phyloP scores from a whole-genome alignment of 169 alveolate species.

The Eimeria mitis region DNA sequence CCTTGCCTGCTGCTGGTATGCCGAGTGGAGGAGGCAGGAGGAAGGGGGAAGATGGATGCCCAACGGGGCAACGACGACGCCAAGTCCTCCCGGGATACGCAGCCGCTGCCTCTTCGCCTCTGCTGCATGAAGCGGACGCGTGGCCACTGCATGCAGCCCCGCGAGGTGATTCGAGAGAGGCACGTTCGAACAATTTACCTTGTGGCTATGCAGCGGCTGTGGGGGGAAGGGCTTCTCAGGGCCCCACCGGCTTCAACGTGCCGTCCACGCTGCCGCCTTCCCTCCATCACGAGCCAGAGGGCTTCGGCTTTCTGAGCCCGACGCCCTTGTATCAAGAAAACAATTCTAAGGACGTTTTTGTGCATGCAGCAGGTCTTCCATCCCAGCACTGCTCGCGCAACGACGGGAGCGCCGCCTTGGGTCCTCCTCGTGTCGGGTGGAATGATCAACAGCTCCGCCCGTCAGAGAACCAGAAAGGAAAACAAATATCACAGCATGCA shows the following conservation, averaged over 20 bases:
- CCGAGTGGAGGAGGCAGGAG: conserved; percentile 18
- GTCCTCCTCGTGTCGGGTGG: not conserved
- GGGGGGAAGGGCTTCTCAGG: not conserved
- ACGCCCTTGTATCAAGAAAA: not conserved
- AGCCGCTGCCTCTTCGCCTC: not conserved
- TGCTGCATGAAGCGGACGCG: not conserved
- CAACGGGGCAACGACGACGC: conserved; percentile 27
- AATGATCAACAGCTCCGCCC: not conserved
- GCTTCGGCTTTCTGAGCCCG: not conserved
- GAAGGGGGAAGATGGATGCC: not conserved
- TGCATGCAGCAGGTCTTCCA: conserved; percentile 9
- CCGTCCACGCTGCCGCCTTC: conserved; percentile 61
- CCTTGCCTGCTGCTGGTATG: conserved; percentile 63
- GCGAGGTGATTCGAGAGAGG: not conserved
- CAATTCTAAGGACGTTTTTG: not conserved
- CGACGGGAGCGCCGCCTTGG: not conserved
- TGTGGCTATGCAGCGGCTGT: not conserved
- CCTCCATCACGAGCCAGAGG: conserved; percentile 20
- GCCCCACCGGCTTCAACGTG: not conserved
- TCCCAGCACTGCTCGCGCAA: not conserved
- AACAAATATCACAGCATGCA: not conserved
- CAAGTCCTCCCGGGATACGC: conserved; percentile 7
- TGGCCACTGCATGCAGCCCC: not conserved
- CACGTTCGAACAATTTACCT: not conserved
- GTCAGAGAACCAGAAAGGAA: not conserved